A percentile compares a stretch with the other conserved stretches of the same genome.
phyloP scores from a whole-genome alignment of 495 filamentous ascomycete species.

The Cercophora scortea region DNA sequence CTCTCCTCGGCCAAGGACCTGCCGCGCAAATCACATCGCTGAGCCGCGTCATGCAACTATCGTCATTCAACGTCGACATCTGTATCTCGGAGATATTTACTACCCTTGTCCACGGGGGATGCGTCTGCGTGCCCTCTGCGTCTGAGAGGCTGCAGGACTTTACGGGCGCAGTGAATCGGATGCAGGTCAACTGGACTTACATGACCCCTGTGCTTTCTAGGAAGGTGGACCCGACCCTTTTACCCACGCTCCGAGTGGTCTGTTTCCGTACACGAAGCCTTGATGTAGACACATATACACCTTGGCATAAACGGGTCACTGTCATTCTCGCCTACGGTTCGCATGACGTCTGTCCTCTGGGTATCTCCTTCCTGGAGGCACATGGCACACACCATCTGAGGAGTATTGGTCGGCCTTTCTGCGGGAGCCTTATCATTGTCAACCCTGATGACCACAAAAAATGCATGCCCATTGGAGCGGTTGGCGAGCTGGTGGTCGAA shows the following conservation, averaged over 20 bases:
- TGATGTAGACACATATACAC: conserved; percentile 32
- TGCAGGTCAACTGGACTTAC: conserved; percentile 42
- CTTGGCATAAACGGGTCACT: conserved; percentile 36
- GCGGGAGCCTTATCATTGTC: conserved; percentile 37
- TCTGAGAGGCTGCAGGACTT: conserved; percentile 29
- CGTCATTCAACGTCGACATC: conserved; percentile 62
- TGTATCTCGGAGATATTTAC: conserved; percentile 60
- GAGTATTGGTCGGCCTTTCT: conserved; percentile 35
- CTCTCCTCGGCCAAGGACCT: conserved; percentile 40
- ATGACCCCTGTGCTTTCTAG: conserved; percentile 38
- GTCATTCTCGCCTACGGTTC: conserved; percentile 38
- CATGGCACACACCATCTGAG: conserved; percentile 25
- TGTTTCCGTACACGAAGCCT: conserved; percentile 38
- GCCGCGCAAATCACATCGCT: conserved; percentile 38
- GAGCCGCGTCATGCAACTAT: conserved; percentile 57
- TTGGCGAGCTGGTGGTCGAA: conserved; percentile 41
- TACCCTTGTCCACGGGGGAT: conserved; percentile 48
- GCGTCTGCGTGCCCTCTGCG: conserved; percentile 41
- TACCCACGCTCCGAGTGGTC: conserved; percentile 32
- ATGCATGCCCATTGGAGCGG: conserved; percentile 36
- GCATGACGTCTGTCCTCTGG: conserved; percentile 37
- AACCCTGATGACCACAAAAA: conserved; percentile 41
- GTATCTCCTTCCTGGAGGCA: conserved; percentile 36
- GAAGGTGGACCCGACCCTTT: conserved; percentile 28
- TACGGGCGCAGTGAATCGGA: conserved; percentile 32